Percentiles rank a stretch among this genome's conserved stretches.
phyloP scores from a whole-genome alignment of 352 stramenopile species.

The Phytophthora pseudosyringae region DNA sequence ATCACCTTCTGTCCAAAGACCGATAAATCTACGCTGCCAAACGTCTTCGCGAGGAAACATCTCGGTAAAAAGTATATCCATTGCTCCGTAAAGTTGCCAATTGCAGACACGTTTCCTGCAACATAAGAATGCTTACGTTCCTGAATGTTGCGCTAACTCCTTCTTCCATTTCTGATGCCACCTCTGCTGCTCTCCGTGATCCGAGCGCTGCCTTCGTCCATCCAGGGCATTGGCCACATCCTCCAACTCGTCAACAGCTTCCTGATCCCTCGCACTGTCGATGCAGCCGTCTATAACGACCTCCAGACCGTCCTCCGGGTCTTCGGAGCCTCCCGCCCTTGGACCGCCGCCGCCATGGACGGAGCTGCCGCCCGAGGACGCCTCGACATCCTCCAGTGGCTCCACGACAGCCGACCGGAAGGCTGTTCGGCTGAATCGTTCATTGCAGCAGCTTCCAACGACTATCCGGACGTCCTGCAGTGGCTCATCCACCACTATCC shows the following conservation, averaged over 20 bases:
- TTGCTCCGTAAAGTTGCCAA: too few species aligned
- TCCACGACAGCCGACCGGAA: neutral
- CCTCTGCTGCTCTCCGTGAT: too few species aligned
- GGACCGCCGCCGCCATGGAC: neutral
- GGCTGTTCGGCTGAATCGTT: neutral
- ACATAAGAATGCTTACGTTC: too few species aligned
- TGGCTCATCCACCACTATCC: neutral
- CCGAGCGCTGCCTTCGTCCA: neutral
- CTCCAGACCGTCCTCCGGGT: neutral
- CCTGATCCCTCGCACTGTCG: neutral
- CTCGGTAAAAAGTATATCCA: too few species aligned
- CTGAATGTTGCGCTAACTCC: too few species aligned
- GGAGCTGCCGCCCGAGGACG: conserved; percentile 2
- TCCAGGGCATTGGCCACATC: neutral
- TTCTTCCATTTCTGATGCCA: too few species aligned
- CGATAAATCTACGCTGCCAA: too few species aligned
- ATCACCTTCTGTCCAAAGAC: too few species aligned
- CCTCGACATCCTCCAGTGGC: neutral
- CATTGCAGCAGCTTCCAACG: neutral
- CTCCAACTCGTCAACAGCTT: neutral
- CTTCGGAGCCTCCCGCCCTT: too few species aligned
- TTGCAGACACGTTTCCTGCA: too few species aligned
- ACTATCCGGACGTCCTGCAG: neutral
- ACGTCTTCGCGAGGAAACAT: too few species aligned
- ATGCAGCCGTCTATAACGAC: conserved; percentile 2